These are phyloP conservation scores for Metschnikowia baotianmanensis DNA, from an alignment of 805 yeast genomes.

Conservation along the genomic window DNA sequence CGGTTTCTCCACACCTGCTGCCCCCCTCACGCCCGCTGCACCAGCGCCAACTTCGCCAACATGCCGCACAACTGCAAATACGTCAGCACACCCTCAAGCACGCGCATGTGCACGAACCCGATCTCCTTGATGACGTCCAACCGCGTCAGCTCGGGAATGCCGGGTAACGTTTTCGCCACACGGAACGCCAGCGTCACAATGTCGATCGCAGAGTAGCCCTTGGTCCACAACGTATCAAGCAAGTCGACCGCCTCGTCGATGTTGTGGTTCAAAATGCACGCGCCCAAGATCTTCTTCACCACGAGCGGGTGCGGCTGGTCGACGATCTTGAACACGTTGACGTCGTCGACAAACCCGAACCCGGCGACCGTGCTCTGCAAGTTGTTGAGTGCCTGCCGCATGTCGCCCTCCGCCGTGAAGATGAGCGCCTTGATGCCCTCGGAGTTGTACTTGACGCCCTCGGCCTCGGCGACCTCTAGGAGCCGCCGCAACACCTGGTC, in stretches of 20 bases:
- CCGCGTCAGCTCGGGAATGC: slow-evolving; percentile 63
- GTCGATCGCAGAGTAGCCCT: slow-evolving; percentile 92
- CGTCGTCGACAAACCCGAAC: slow-evolving; percentile 84
- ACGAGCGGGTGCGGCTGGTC: slow-evolving; percentile 95
- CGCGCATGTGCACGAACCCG: slow-evolving; percentile 89
- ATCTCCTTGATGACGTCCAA: slow-evolving; percentile 80
- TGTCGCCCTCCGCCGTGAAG: slow-evolving; percentile 96
- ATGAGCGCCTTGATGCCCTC: slow-evolving; percentile 92
- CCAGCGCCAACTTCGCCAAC: slow-evolving; percentile 52
- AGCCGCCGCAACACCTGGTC: slow-evolving; percentile 80
- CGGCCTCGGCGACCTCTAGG: slow-evolving; percentile 64
- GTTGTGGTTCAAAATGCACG: slow-evolving; percentile 36
- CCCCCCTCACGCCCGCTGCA: slow-evolving; percentile 3
- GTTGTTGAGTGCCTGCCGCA: slow-evolving; percentile 97
- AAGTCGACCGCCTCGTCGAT: slow-evolving; percentile 66
- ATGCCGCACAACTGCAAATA: slow-evolving; percentile 84
- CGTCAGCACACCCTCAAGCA: slow-evolving; percentile 89
- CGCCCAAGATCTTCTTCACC: slow-evolving; percentile 58
- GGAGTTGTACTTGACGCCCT: slow-evolving; percentile 73
- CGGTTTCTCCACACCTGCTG: no score
- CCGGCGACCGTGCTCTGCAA: slow-evolving; percentile 94
- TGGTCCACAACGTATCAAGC: slow-evolving; percentile 72
- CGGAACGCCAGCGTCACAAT: slow-evolving; percentile 87
- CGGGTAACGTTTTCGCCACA: slow-evolving; percentile 74
- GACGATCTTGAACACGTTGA: slow-evolving; percentile 91